Conservation (phyloP, 2,329 filamentous ascomycete genomes). For the Kalmusia sp. region DNA sequence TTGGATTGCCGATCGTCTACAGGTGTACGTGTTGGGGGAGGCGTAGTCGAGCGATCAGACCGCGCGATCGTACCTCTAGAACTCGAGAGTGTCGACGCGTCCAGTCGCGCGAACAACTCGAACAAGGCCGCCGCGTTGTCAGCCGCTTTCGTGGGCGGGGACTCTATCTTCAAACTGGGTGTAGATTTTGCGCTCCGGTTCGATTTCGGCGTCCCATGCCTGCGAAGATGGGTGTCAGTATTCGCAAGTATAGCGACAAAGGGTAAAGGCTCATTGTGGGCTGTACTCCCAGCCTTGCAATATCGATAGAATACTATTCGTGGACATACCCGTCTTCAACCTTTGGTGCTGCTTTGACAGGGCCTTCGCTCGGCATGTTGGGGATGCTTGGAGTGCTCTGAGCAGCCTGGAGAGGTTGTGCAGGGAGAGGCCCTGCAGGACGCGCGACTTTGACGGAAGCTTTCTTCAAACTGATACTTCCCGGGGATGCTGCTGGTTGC, state of each 20-base stretch:
- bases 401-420: conserved; percentile 12
- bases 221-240: no score
- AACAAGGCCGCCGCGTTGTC: no score
- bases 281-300: not conserved
- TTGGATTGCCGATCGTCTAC: not conserved
- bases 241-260: no score
- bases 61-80: no score
- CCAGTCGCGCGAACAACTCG: no score
- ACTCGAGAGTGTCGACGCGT: no score
- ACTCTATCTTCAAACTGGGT: no score
- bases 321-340: conserved; percentile 23
- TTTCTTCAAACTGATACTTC: conserved; percentile 37
- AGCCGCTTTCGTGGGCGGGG: no score
- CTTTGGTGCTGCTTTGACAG: conserved; percentile 15
- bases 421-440: conserved; percentile 18
- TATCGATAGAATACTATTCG: not conserved
- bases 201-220: not conserved
- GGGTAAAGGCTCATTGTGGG: not conserved
- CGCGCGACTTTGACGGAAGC: conserved; percentile 33
- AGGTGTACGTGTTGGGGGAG: not conserved
- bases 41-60: no score
- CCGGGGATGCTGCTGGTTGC: conserved; percentile 24
- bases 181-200: no score
- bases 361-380: conserved; percentile 5
- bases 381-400: not conserved